phyloP scores from a whole-genome alignment of 768 basidiomycete species.

The Mycena crocata region DNA sequence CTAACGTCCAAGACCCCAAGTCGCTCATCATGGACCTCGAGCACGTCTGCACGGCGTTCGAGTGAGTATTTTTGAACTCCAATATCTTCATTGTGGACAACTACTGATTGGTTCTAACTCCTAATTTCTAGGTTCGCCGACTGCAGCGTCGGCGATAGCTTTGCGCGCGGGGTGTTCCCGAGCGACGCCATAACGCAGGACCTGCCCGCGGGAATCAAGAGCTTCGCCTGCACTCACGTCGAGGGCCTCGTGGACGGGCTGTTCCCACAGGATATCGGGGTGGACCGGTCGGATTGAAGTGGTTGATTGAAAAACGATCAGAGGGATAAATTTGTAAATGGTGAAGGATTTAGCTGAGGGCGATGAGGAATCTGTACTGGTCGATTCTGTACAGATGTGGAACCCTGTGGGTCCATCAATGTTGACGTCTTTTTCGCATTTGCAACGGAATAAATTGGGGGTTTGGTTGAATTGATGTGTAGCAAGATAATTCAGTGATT shows the following conservation, averaged over 20 bases:
- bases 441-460: no score
- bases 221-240: constrained; percentile 4
- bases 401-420: no score
- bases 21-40: constrained; percentile 18
- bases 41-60: constrained; percentile 22
- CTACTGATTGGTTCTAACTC: no score
- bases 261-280: constrained; percentile 1
- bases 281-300: not conserved
- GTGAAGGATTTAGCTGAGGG: no score
- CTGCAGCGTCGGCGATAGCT: not conserved
- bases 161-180: constrained; percentile 15
- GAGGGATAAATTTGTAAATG: no score
- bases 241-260: constrained; percentile 8
- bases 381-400: not conserved
- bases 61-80: no score
- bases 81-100: not conserved
- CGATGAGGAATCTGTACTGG: not conserved
- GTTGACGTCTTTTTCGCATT: no score
- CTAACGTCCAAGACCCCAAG: not conserved
- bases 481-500: no score
- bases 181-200: constrained; percentile 6
- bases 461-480: no score
- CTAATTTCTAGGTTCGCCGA: not conserved
- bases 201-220: not conserved
- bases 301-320: not conserved